A percentile compares a stretch with the other conserved stretches of the same genome.
Conservation (phyloP, 1,139 yeast species). For the Wickerhamomyces sp. region DNA sequence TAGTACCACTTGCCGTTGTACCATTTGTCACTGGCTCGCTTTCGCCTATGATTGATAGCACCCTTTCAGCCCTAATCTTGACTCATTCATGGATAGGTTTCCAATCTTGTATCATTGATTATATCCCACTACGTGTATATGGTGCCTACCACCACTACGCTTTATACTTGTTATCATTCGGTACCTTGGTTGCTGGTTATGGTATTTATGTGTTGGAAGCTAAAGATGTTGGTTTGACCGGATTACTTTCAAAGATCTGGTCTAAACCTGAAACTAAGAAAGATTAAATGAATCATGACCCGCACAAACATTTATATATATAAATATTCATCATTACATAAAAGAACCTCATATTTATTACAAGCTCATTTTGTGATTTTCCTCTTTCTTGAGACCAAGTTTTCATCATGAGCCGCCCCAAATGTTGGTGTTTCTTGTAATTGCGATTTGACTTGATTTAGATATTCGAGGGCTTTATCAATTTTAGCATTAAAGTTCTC, state of each 20-base stretch:
- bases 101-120: constrained; percentile 75
- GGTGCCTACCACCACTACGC: constrained; percentile 64
- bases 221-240: constrained; percentile 58
- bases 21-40: constrained; percentile 57
- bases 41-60: constrained; percentile 51
- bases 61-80: constrained; percentile 50
- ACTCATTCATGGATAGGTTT: constrained; percentile 69
- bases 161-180: constrained; percentile 55
- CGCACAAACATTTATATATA: neutral
- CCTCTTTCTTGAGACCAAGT: too few relatives aligned
- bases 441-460: constrained; percentile 7
- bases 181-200: constrained; percentile 56
- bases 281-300: constrained; percentile 4
- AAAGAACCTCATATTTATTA: too few relatives aligned
- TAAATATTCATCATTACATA: neutral
- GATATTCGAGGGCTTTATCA: constrained; percentile 10
- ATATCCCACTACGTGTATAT: constrained; percentile 69
- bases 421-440: neutral
- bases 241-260: constrained; percentile 40
- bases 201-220: constrained; percentile 70
- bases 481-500: constrained; percentile 12
- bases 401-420: too few relatives aligned
- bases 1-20: constrained; percentile 60
- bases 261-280: constrained; percentile 24
- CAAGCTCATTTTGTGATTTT: neutral